Base-by-base conservation (phyloP, 768 basidiomycete species). In the Tephrocybe sp. region DNA sequence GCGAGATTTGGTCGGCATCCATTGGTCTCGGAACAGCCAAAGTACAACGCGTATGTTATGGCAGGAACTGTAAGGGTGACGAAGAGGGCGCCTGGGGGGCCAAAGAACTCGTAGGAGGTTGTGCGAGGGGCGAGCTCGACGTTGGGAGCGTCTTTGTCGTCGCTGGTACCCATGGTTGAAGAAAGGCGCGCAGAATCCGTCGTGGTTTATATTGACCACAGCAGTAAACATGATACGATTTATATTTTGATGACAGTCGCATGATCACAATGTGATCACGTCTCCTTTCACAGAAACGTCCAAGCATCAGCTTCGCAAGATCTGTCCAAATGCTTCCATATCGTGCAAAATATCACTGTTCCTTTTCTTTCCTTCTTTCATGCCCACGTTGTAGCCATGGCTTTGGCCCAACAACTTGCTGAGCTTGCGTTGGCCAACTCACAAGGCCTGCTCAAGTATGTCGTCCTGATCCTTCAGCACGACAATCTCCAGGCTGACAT, bases 91-190 rank as follows among this genome's bases (percentile, higher is more conserved):
- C 92, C 92, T 3, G 78, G 80, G 3, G 91, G 90, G 0, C 92
- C 92, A 39, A 90, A 65, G 63, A 95, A 95, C 63, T 95, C 93
- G 68, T 87, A 93, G 37, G 73, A 65, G 0, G 73, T 83, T 28
- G 92, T 88, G 45, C 76, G 77, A 0, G 90, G 90, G 58, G 90
- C 90, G 60, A 86, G 71, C 34, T 58, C 54, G 51, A 46, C 25
- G 51, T 50, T 36, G 26, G 30, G 4, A 17, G 2, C 24, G 51
- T 53, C 39, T 55, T 52, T 56, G 51, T 43, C 60, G 28, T 30
- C 28, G 28, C 11, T 30, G 28, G 61, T 51, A n/a, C n/a, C n/a
- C 68, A 71, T 70, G 61, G 57, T 62, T 41, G 32, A n/a, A 51
- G 59, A 56, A 38, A 48, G 28, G 40, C 15, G 25, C 26, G n/a